Conservation (phyloP, 2,329 filamentous ascomycete genomes). For the Ilyonectria sp. region DNA sequence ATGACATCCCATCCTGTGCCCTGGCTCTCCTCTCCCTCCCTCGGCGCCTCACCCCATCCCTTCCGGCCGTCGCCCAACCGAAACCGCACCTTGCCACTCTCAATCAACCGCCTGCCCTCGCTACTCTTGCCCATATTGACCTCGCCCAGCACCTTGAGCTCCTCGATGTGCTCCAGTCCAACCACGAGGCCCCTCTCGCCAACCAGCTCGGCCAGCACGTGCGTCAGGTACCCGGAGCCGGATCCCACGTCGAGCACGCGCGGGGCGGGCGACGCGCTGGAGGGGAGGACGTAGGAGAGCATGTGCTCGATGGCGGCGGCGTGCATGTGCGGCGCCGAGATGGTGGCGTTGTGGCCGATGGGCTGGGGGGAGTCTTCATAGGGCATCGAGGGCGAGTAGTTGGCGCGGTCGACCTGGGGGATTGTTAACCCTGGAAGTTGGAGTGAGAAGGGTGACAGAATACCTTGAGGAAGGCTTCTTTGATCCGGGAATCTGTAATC, state of each 20-base stretch:
- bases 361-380: constrained; percentile 75
- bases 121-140: constrained; percentile 76
- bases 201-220: constrained; percentile 86
- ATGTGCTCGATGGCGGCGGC: constrained; percentile 67
- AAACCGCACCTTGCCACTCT: constrained; percentile 77
- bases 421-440: background rate
- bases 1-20: constrained; percentile 87
- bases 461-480: constrained; percentile 84
- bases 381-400: constrained; percentile 81
- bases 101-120: constrained; percentile 72
- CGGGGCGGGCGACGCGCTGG: constrained; percentile 52
- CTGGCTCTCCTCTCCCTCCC: constrained; percentile 63
- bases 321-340: constrained; percentile 75
- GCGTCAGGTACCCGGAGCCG: constrained; percentile 88
- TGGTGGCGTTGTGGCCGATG: constrained; percentile 71
- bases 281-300: constrained; percentile 60
- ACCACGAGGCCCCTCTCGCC: constrained; percentile 70
- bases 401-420: constrained; percentile 84
- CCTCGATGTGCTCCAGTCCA: constrained; percentile 81
- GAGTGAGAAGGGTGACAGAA: background rate
- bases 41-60: constrained; percentile 67
- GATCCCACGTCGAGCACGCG: constrained; percentile 82
- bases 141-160: constrained; percentile 74
- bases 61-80: constrained; percentile 81
- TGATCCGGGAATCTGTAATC: constrained; percentile 80